Conservation (phyloP, 2,329 filamentous ascomycete species). For the Neonectria neomacrospora region DNA sequence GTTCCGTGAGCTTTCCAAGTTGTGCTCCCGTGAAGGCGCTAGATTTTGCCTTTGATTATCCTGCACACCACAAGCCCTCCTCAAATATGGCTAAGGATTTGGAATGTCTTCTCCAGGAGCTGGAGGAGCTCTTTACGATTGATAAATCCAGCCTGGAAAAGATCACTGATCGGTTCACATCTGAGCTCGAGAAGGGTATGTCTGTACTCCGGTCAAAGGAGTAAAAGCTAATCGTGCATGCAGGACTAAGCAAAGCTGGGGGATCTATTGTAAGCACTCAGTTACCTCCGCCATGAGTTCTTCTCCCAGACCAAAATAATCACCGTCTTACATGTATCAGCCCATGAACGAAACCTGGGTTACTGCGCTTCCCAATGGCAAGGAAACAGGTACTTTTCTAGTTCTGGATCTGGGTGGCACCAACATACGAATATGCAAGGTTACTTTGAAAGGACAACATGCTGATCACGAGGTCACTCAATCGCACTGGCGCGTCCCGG, state of each 20-base stretch:
- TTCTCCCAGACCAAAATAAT: neutral
- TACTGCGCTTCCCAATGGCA: slow-evolving; percentile 85
- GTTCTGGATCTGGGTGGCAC: slow-evolving; percentile 97
- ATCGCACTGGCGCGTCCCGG: slow-evolving; percentile 94
- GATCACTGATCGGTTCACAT: neutral
- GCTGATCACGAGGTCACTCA: slow-evolving; percentile 95
- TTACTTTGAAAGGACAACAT: slow-evolving; percentile 86
- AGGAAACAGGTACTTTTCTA: slow-evolving; percentile 88
- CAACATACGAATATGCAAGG: slow-evolving; percentile 94
- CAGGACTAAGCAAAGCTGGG: neutral
- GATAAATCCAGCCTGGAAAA: neutral
- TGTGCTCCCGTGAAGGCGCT: neutral
- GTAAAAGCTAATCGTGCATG: neutral
- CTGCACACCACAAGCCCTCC: neutral
- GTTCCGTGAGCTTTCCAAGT: neutral
- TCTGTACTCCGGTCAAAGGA: neutral
- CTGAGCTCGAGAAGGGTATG: neutral
- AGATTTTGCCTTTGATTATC: neutral
- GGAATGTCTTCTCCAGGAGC: neutral
- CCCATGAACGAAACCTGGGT: slow-evolving; percentile 99
- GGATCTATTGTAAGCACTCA: neutral
- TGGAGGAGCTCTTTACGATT: neutral
- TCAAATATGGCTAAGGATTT: neutral
- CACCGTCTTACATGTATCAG: slow-evolving; percentile 55
- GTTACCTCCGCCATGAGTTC: neutral